Percentiles rank a stretch among this genome's conserved stretches.
Evolutionary conservation across 1,284 basidiomycete species (phyloP).

Genomic region (Neonothopanus nambi): DNA sequence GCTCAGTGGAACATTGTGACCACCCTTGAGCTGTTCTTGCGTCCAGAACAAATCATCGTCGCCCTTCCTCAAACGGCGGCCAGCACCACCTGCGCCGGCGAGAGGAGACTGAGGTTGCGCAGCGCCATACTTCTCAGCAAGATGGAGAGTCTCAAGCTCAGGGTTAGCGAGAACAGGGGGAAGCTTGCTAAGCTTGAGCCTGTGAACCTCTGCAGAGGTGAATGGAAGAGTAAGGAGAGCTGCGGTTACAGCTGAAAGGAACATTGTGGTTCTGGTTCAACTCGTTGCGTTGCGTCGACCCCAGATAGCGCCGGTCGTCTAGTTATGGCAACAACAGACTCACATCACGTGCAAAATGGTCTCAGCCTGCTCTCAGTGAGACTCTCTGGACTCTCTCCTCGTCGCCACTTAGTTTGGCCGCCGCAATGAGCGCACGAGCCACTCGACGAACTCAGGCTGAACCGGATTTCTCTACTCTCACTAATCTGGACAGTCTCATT

Average conservation of each 20-base stretch:
- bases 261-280: constrained; percentile 58
- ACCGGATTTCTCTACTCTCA: constrained; percentile 32
- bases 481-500: constrained; percentile 66
- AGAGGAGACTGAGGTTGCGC: constrained; percentile 63
- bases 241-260: constrained; percentile 39
- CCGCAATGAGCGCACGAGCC: neutral
- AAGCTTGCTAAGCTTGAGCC: constrained; percentile 86
- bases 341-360: too few species aligned
- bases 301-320: too few species aligned
- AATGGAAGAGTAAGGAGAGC: constrained; percentile 68
- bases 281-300: neutral
- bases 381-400: too few species aligned
- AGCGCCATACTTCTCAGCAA: constrained; percentile 86
- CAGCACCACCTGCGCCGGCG: constrained; percentile 71
- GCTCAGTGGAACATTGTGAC: constrained; percentile 87
- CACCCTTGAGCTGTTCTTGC: constrained; percentile 76
- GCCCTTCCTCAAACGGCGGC: constrained; percentile 61
- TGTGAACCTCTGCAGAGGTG: constrained; percentile 72
- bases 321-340: too few species aligned
- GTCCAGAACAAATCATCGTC: constrained; percentile 80
- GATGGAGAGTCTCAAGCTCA: constrained; percentile 75
- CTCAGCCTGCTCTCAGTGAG: too few species aligned
- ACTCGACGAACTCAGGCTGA: constrained; percentile 8
- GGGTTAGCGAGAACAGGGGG: constrained; percentile 62
- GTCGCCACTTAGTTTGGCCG: too few species aligned